Evolutionary conservation across 2,329 filamentous ascomycete genomes (phyloP), one percentile per base, ranked within the genome.

Genomic region (Periconia macrospinosa): DNA sequence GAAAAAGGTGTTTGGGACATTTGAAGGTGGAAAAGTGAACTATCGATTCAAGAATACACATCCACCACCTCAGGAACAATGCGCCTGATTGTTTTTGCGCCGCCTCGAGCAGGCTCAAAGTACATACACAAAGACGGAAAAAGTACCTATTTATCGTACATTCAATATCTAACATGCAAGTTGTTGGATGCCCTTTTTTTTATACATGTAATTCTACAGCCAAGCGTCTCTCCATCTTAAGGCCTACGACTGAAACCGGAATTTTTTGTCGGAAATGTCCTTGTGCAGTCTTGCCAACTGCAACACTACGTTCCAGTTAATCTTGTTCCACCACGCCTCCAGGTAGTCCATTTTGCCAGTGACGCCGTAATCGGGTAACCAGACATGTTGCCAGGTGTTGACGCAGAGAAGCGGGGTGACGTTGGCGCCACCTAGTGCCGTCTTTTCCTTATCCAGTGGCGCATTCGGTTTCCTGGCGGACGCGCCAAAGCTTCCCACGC

Each of bases 361-460:
- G 52, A 87, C 74, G 6, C 88, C 88, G 75, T 90, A 97, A 73
- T 97, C 92, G 51, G 84, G 83, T 72, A 97, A 78, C 85, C 90
- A 99, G 9, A 89, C 87, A 76, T 97, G 94, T 79, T 97, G 88
- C 94, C 94, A 99, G 6, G 92, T 96, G 77, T 92, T 97, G 55
- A 97, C 83, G 72, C 93, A 97, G 65, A 99, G 79, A 56, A 97
- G 80, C 13, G 93, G 92, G 52, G 86, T 80, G 33, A 92, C 75
- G 46, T 88, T 82, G 59, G 85, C 82, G 53, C 87, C 87, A 40
- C 88, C 89, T 1, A 88, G 86, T 51, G 72, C 75, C 14, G 68
- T 61, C 56, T 62, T 69, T 8, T 5, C 23, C 30, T 60, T 62
- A 54, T 61, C 56, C 18, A 60, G 66, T 45, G 3, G 23, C 23